A percentile compares a stretch with the other conserved stretches of the same genome.
Conservation (phyloP, 768 basidiomycete genomes). For the Kwoniella mangroviensis region DNA sequence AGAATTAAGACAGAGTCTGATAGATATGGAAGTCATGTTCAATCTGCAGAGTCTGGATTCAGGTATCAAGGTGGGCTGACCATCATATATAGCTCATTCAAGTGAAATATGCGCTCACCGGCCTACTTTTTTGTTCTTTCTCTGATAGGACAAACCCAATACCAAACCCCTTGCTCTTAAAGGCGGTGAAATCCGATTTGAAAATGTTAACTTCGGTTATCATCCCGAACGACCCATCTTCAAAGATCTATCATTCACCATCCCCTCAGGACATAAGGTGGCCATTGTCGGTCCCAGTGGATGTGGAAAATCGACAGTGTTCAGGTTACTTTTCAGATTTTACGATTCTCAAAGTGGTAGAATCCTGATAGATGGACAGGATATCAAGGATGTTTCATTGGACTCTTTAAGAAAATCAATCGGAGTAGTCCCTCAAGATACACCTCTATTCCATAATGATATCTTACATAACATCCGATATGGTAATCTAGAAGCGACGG, state of each 20-base stretch:
- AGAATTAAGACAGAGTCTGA: constrained; percentile 89
- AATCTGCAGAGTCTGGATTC: constrained; percentile 82
- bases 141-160: constrained; percentile 67
- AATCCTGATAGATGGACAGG: constrained; percentile 84
- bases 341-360: constrained; percentile 80
- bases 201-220: constrained; percentile 89
- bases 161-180: constrained; percentile 71
- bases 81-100: not conserved
- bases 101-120: not conserved
- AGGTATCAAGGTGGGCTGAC: constrained; percentile 65
- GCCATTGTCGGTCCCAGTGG: constrained; percentile 97
- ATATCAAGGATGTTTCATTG: constrained; percentile 73
- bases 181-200: constrained; percentile 89
- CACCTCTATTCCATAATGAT: constrained; percentile 93
- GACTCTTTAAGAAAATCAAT: constrained; percentile 73
- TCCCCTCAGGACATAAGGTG: constrained; percentile 94
- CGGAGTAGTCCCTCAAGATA: constrained; percentile 97
- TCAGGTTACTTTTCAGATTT: constrained; percentile 91
- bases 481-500: constrained; percentile 81
- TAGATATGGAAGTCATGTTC: constrained; percentile 96
- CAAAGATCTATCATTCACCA: constrained; percentile 79
- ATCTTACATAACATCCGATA: constrained; percentile 95
- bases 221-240: constrained; percentile 93
- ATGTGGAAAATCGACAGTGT: constrained; percentile 95
- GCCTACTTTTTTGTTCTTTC: not conserved